phyloP scores from a whole-genome alignment of 345 rosid species.

The Combretum micranthum region DNA sequence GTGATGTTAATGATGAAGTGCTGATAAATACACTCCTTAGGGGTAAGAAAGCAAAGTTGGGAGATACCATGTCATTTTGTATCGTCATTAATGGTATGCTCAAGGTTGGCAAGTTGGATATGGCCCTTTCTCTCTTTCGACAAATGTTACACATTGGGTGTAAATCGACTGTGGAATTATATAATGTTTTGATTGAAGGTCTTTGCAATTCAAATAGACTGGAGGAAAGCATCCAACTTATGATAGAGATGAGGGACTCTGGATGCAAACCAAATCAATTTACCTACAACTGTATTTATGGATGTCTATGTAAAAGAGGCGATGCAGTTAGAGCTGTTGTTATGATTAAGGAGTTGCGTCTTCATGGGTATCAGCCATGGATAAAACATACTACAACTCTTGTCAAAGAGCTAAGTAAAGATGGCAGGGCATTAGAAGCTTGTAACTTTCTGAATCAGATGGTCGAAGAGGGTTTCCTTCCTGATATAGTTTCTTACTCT shows the following conservation, averaged over 20 bases:
- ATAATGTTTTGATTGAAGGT: conserved; percentile 48
- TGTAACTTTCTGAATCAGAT: conserved; percentile 52
- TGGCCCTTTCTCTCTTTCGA: conserved; percentile 49
- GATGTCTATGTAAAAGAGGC: conserved; percentile 58
- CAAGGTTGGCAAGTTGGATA: conserved; percentile 41
- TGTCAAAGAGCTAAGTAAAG: conserved; percentile 47
- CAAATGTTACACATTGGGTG: conserved; percentile 43
- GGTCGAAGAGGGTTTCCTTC: conserved; percentile 67
- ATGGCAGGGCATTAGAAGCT: conserved; percentile 51
- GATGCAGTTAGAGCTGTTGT: conserved; percentile 54
- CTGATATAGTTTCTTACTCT: conserved; percentile 68
- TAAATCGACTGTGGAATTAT: conserved; percentile 32
- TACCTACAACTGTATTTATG: conserved; percentile 58
- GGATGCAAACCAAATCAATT: conserved; percentile 62
- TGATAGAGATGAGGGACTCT: conserved; percentile 47
- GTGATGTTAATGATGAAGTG: conserved; percentile 18
- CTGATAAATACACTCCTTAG: conserved; percentile 17
- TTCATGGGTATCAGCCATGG: conserved; percentile 76
- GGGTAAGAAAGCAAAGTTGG: conserved; percentile 27
- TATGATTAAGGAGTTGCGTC: conserved; percentile 58
- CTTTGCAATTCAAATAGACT: conserved; percentile 61
- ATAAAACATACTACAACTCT: conserved; percentile 64
- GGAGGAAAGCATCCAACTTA: conserved; percentile 49
- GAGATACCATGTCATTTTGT: conserved; percentile 34
- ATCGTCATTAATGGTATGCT: conserved; percentile 46